Conservation (phyloP, 2,329 filamentous ascomycete species). For the Talaromyces sp. region DNA sequence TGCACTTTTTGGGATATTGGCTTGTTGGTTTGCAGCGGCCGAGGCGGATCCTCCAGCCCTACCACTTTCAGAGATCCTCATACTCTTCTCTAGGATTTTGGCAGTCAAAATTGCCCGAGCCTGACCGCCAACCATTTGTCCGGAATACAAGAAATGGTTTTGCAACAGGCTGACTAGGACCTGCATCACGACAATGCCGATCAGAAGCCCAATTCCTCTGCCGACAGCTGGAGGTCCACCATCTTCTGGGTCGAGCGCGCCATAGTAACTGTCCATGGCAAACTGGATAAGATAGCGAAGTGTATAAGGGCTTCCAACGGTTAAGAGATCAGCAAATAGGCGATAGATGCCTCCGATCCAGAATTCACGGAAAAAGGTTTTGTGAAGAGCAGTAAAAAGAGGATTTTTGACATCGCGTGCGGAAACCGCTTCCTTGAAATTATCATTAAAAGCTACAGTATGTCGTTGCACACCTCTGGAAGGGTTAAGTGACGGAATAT, state of each 20-base stretch:
- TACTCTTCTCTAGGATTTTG: background rate
- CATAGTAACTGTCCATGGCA: background rate
- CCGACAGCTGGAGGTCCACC: background rate
- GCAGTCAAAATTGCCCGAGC: conserved; percentile 4
- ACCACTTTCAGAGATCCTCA: conserved; percentile 7
- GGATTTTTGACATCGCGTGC: background rate
- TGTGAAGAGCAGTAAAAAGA: conserved; percentile 1
- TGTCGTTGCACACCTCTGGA: conserved; percentile 3
- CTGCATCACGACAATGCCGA: conserved; percentile 9
- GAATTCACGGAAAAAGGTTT: conserved; percentile 9
- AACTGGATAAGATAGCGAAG: conserved; percentile 9
- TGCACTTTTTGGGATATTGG: background rate
- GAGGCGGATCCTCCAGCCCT: background rate
- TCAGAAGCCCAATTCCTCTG: background rate
- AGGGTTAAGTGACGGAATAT: conserved; percentile 5
- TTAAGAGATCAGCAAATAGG: conserved; percentile 1
- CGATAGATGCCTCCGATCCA: conserved; percentile 3
- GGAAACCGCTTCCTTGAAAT: background rate
- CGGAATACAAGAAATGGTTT: conserved; percentile 12
- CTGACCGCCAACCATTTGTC: conserved; percentile 7
- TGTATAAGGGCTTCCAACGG: conserved; percentile 2
- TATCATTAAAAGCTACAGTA: background rate
- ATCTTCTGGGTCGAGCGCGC: background rate
- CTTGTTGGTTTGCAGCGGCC: background rate
- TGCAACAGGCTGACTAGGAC: background rate